phyloP scores from a whole-genome alignment of 2,329 filamentous ascomycete species.

The Neonectria punicea region DNA sequence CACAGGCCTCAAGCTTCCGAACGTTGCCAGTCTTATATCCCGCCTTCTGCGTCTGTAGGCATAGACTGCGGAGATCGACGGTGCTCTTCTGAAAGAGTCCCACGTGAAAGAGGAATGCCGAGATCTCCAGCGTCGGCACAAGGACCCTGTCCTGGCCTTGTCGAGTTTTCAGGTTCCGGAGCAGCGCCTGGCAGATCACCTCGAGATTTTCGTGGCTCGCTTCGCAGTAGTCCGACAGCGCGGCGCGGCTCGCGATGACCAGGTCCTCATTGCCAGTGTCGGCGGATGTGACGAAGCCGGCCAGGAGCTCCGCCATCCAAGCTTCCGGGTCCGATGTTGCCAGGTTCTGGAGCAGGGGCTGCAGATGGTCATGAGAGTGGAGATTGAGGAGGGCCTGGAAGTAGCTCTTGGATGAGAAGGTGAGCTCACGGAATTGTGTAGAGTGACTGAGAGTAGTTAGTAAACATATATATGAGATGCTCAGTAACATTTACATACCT shows the following conservation, averaged over 20 bases:
- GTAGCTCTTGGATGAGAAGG: conserved; percentile 69
- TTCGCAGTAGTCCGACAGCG: conserved; percentile 67
- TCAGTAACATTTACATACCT: conserved; percentile 52
- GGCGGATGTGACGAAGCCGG: conserved; percentile 77
- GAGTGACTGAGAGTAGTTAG: conserved; percentile 47
- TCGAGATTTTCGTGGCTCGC: conserved; percentile 52
- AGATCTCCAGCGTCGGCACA: conserved; percentile 79
- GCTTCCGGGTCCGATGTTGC: conserved; percentile 44
- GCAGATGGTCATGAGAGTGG: conserved; percentile 50
- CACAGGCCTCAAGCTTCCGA: conserved; percentile 80
- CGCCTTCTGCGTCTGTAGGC: conserved; percentile 77
- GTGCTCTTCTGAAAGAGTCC: conserved; percentile 57
- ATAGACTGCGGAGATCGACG: conserved; percentile 66
- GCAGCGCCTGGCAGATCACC: conserved; percentile 61
- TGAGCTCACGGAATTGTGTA: conserved; percentile 50
- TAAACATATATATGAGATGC: conserved; percentile 12
- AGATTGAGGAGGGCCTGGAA: conserved; percentile 66
- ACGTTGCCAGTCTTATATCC: conserved; percentile 87
- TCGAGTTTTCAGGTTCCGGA: conserved; percentile 63
- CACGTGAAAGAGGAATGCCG: conserved; percentile 80
- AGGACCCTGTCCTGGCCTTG: conserved; percentile 75
- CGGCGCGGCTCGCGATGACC: conserved; percentile 74
- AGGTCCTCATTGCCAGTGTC: conserved; percentile 83
- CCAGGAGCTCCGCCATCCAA: conserved; percentile 66
- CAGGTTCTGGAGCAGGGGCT: conserved; percentile 50